phyloP scores from a whole-genome alignment of 768 basidiomycete species.

The Hericium rajendrae region DNA sequence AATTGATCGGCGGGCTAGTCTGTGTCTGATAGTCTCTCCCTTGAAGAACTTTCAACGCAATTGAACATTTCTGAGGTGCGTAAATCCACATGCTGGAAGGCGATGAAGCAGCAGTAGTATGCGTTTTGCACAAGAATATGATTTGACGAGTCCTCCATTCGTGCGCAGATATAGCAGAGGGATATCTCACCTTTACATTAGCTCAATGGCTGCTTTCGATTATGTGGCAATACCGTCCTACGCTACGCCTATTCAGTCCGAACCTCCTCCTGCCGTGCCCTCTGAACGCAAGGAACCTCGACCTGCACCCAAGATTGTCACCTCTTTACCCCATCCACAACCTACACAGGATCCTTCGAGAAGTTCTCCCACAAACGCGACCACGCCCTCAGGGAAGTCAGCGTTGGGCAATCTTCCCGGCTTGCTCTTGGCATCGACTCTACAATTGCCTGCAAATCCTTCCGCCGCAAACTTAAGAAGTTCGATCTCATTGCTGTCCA shows the following conservation, averaged over 20 bases:
- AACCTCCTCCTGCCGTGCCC: background rate
- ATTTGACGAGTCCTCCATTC: no score
- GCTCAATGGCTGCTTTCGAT: constrained; percentile 3
- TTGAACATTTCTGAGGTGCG: no score
- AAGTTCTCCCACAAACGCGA: background rate
- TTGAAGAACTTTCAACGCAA: no score
- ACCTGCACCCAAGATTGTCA: background rate
- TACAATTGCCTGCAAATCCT: constrained; percentile 7
- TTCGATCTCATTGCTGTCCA: constrained; percentile 36
- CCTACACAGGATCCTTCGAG: background rate
- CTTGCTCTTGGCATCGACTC: constrained; percentile 8
- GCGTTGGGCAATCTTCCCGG: constrained; percentile 11
- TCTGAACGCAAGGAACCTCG: background rate
- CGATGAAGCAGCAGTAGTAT: no score
- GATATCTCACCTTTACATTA: no score
- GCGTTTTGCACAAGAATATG: no score
- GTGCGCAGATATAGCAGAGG: no score
- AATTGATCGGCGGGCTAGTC: no score
- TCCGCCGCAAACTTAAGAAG: constrained; percentile 14
- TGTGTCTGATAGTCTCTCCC: no score
- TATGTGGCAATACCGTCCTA: constrained; percentile 13
- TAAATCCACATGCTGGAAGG: no score
- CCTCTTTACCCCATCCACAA: constrained; percentile 1
- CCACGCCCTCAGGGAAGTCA: constrained; percentile 1
- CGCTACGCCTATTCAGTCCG: constrained; percentile 4